Percentiles rank a stretch among this genome's conserved stretches.
Conservation (phyloP, 2,329 filamentous ascomycete genomes). For the Lecanosticta acicola region DNA sequence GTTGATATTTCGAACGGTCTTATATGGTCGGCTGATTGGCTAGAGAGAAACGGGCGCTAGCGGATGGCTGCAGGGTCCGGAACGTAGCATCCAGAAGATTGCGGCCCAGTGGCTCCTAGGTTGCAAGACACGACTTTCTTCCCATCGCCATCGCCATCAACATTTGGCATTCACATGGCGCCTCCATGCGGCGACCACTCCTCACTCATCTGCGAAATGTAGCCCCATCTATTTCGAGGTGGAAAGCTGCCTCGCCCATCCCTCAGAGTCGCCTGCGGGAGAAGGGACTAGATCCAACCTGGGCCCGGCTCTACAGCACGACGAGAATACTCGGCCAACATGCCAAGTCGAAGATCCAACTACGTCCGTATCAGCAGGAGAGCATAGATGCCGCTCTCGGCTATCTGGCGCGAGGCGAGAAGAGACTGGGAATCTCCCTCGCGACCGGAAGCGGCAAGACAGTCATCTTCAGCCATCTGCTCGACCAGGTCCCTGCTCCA, state of each 20-base stretch:
- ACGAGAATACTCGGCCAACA: not conserved
- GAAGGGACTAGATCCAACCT: not conserved
- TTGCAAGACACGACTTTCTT: no score
- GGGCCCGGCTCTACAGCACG: not conserved
- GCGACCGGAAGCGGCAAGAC: slow-evolving; percentile 88
- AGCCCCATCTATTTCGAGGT: not conserved
- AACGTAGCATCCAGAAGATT: no score
- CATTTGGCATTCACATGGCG: not conserved
- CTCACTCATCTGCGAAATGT: not conserved
- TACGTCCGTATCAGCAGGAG: slow-evolving; percentile 83
- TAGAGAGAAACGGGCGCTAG: no score
- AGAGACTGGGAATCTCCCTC: slow-evolving; percentile 73
- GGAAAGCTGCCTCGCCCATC: not conserved
- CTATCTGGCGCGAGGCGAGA: slow-evolving; percentile 63
- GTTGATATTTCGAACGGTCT: no score
- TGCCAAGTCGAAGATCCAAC: slow-evolving; percentile 30
- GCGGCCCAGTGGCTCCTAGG: no score
- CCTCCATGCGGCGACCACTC: not conserved
- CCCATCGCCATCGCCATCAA: not conserved
- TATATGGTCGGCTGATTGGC: no score
- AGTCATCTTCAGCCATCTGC: slow-evolving; percentile 90
- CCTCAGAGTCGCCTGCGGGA: not conserved
- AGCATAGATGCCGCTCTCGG: slow-evolving; percentile 73
- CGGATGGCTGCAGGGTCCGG: no score
- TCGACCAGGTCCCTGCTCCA: slow-evolving; percentile 63